Conservation (phyloP, 2,329 filamentous ascomycete species). For the Paracorniculantispora psalliotae region DNA sequence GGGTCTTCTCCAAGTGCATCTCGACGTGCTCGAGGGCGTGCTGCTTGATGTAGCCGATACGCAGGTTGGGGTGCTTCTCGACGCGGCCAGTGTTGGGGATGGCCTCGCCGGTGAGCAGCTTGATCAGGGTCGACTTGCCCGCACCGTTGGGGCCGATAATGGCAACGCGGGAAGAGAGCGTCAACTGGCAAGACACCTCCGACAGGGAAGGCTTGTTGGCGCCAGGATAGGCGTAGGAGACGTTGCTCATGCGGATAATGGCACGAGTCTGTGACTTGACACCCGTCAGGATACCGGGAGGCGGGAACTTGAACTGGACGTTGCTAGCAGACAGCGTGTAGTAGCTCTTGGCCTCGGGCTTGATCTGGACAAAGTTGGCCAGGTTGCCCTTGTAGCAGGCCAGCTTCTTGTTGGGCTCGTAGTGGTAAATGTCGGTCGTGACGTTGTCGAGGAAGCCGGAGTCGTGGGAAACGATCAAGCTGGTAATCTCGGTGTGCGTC, state of each 20-base stretch:
- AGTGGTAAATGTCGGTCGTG: conserved; percentile 98
- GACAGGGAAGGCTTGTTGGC: conserved; percentile 78
- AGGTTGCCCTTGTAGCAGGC: conserved; percentile 80
- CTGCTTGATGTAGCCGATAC: conserved; percentile 99
- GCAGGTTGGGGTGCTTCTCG: conserved; percentile 96
- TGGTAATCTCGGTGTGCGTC: conserved; percentile 92
- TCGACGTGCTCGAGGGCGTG: conserved; percentile 98
- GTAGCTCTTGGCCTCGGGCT: conserved; percentile 95
- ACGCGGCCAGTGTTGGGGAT: conserved; percentile 81
- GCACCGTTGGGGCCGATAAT: conserved; percentile 98
- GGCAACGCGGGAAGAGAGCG: conserved; percentile 85
- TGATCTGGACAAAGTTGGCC: conserved; percentile 76
- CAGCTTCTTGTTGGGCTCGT: conserved; percentile 92
- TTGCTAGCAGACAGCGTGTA: conserved; percentile 87
- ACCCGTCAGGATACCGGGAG: conserved; percentile 87
- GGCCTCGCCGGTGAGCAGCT: conserved; percentile 88
- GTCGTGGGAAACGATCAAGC: conserved; percentile 97
- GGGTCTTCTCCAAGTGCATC: conserved; percentile 99
- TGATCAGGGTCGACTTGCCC: conserved; percentile 97
- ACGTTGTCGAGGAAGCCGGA: conserved; percentile 95
- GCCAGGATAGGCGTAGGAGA: conserved; percentile 90
- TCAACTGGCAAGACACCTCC: conserved; percentile 83
- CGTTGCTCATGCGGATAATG: conserved; percentile 91
- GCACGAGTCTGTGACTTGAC: conserved; percentile 93
- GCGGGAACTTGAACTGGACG: conserved; percentile 96